A percentile compares a stretch with the other conserved stretches of the same genome.
Evolutionary conservation across 495 filamentous ascomycete species (phyloP).

Genomic region (Penicillium steckii): DNA sequence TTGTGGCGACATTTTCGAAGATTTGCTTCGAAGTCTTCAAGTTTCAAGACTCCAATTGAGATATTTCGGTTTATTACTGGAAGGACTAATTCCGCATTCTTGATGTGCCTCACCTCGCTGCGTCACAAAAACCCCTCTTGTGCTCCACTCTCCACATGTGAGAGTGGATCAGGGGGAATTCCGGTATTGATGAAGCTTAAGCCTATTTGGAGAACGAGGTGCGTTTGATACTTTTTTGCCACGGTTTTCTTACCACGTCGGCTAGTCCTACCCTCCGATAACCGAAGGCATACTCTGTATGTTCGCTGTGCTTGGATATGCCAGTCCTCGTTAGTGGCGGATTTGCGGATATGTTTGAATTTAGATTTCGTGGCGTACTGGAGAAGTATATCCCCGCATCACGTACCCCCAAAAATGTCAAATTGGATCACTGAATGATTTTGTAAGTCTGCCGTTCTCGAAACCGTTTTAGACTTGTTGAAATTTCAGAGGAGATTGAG

Average conservation of each 20-base stretch:
- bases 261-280: not conserved
- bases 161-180: conserved; percentile 29
- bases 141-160: conserved; percentile 9
- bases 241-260: not conserved
- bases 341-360: not conserved
- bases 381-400: conserved; percentile 1
- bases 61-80: not conserved
- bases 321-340: not conserved
- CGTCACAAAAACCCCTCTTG: not conserved
- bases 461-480: no score
- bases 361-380: not conserved
- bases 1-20: conserved; percentile 12
- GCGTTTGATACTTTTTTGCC: no score
- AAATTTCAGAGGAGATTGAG: no score
- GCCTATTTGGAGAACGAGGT: no score
- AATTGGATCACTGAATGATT: no score
- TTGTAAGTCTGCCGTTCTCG: no score
- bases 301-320: not conserved
- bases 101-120: not conserved
- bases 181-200: conserved; percentile 7
- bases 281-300: not conserved
- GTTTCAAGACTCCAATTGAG: not conserved
- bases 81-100: conserved; percentile 3
- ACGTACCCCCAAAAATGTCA: not conserved
- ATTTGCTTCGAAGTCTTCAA: no score